Evolutionary conservation across 306 rosid species (phyloP), one percentile per base, ranked within the genome.

Genomic region (Biancaea sappan): DNA sequence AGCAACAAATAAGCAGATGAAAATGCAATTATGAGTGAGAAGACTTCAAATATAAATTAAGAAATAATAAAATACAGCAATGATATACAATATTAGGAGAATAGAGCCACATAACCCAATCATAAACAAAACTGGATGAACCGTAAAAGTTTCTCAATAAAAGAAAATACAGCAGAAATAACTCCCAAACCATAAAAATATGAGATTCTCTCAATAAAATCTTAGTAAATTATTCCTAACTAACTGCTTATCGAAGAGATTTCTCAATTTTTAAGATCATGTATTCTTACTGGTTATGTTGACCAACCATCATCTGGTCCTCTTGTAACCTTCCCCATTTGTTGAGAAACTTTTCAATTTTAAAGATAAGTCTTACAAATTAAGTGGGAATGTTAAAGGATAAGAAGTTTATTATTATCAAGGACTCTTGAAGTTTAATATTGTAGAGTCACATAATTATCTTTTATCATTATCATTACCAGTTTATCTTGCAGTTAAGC

Each of bases 1-100:
- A 46, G 43, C 35, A 21, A 50, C 57, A 68, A 64, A 80, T 64
- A 75, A 77, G 59, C 69, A 66, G 44, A 31, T 7, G 44, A 48
- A 28, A 48, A 44, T 28, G 54, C 46, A 31, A 19, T 29, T 14
- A 8, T 16, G n/a, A 34, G 16, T 28, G 12, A 69, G 25, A 19
- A 65, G 37, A 11, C 31, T 43, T 2, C 7, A 43, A 15, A 41
- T 6, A 41, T 65, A 8, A 41, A 15, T 41, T 65, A 38, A 38
- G 24, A 50, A 19, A 6, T 14, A 35, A 35, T 5, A 11, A 38
- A 5, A 40, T 4, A 71, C 21, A 48, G 13, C 7, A 71, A 25
- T 56, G 26, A 54, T 15, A 5, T 14, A 24, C 15, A 54, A 16
- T 22, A 3, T 22, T 38, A 29, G 35, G 26, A 21, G 15, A 38